Conservation (phyloP, 1,139 yeast genomes). For the Meyerozyma carpophila region DNA sequence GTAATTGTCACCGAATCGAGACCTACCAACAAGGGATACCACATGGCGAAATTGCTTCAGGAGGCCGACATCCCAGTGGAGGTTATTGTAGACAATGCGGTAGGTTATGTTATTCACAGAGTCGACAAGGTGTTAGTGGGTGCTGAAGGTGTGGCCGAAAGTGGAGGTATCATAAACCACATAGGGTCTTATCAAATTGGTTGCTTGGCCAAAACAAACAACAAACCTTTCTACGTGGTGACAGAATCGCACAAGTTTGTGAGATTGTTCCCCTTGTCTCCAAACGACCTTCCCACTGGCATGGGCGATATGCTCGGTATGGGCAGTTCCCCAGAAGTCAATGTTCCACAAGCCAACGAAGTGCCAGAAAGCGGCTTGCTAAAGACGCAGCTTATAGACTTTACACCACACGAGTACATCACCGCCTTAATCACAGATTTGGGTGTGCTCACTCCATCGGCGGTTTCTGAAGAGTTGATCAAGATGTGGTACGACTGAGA, state of each 20-base stretch:
- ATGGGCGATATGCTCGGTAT: slow-evolving; percentile 30
- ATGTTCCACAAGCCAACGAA: slow-evolving; percentile 6
- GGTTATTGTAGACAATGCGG: slow-evolving; percentile 87
- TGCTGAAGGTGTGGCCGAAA: slow-evolving; percentile 98
- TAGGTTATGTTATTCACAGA: slow-evolving; percentile 86
- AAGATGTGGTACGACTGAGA: slow-evolving; percentile 93
- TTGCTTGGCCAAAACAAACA: slow-evolving; percentile 82
- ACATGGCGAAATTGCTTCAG: slow-evolving; percentile 66
- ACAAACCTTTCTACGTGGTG: slow-evolving; percentile 91
- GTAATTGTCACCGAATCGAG: slow-evolving; percentile 92
- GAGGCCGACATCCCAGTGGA: slow-evolving; percentile 87
- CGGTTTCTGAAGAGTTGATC: slow-evolving; percentile 94
- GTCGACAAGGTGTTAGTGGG: slow-evolving; percentile 94
- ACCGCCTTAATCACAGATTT: slow-evolving; percentile 95
- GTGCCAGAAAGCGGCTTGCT: slow-evolving; percentile 23
- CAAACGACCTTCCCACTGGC: slow-evolving; percentile 81
- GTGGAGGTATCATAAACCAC: slow-evolving; percentile 96
- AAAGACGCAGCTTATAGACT: slow-evolving; percentile 58
- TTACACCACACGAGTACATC: slow-evolving; percentile 92
- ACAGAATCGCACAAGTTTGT: slow-evolving; percentile 96
- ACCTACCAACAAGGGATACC: slow-evolving; percentile 75
- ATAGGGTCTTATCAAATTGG: slow-evolving; percentile 96
- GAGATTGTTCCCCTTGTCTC: slow-evolving; percentile 89
- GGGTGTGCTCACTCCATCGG: slow-evolving; percentile 95
- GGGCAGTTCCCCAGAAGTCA: slow-evolving; percentile 7